Base-by-base conservation (phyloP, 2,329 filamentous ascomycete genomes). In the Hymenoscyphus occultus region DNA sequence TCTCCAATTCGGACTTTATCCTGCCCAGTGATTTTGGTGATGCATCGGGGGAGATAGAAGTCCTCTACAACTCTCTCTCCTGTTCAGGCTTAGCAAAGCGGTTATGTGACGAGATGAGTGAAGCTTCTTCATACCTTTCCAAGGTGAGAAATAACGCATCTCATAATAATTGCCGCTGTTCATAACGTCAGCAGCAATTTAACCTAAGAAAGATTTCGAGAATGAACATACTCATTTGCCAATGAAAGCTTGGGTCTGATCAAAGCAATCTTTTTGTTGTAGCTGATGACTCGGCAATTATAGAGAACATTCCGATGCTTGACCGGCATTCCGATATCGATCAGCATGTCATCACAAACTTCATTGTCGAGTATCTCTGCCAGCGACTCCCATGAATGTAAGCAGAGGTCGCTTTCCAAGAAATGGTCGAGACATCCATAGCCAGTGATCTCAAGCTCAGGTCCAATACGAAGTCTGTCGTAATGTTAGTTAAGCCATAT, bases 191-290 rank as follows among this genome's bases (percentile, higher is more conserved):
- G 19, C 19, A 12, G 3, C 0, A 51, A 2, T 51, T 51, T 19
- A 51, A 3, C 45, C 28, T 9, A 9, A 51, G n/a, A 9, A 10
- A 9, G 12, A 9, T 51, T 28, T 16, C n/a, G 28, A 22, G 22
- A 12, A 12, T 51, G 19, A 28, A 5, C 45, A 51, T 51, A 51
- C 45, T 91, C 88, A 66, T 90, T 89, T 59, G 89, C 89, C 5
- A 93, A 82, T 71, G 81, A 87, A 68, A 91, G 80, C 76, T 92
- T 93, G 0, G 90, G 90, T 12, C 90, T 81, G 64, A 95, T 89
- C 65, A 89, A 80, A 19, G 93, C 77, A 31, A 93, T 88, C 76
- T 88, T 86, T 60, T 85, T 83, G 70, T 93, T 84, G 60, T 86
- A 80, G 66, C 81, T 80, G 67, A 91, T 83, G n/a, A 89, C 80